Percentiles rank a stretch among this genome's conserved stretches.
Conservation (phyloP, 2,329 filamentous ascomycete species). For the Claviceps pazoutovae region DNA sequence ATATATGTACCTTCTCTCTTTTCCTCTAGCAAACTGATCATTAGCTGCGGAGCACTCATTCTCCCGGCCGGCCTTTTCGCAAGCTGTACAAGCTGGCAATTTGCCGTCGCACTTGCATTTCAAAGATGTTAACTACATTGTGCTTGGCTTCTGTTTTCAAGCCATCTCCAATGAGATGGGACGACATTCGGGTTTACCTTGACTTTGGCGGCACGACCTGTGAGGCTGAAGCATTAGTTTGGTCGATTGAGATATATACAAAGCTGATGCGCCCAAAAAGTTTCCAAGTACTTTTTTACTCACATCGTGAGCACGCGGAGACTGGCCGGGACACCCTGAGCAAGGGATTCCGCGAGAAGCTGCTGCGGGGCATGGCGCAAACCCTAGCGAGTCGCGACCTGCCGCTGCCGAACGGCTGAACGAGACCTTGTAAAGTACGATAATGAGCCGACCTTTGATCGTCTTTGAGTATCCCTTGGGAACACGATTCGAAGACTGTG, state of each 20-base stretch:
- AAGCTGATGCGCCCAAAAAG: not conserved
- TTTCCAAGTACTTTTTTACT: slow-evolving; percentile 11
- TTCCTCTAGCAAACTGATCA: slow-evolving; percentile 89
- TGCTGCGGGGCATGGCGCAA: slow-evolving; percentile 28
- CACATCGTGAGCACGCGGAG: slow-evolving; percentile 65
- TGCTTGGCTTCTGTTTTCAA: not conserved
- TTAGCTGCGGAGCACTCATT: slow-evolving; percentile 86
- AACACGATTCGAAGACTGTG: not conserved
- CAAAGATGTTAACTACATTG: not conserved
- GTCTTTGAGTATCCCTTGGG: not conserved
- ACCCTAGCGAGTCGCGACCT: not conserved
- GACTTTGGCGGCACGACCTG: slow-evolving; percentile 77
- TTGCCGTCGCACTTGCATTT: slow-evolving; percentile 71
- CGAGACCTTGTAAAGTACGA: not conserved
- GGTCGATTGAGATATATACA: not conserved
- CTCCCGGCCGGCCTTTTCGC: slow-evolving; percentile 77
- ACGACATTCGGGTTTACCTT: slow-evolving; percentile 41
- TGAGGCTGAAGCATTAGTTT: not conserved
- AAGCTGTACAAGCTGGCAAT: slow-evolving; percentile 85
- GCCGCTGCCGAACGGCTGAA: not conserved
- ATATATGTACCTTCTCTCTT: slow-evolving; percentile 60
- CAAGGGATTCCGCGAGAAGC: slow-evolving; percentile 41
- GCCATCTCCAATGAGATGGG: not conserved
- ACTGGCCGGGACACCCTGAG: slow-evolving; percentile 66
- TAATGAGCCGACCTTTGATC: not conserved